These are phyloP conservation scores for Yarrowia galli DNA, from an alignment of 1,139 yeast species.

Conservation along the genomic window DNA sequence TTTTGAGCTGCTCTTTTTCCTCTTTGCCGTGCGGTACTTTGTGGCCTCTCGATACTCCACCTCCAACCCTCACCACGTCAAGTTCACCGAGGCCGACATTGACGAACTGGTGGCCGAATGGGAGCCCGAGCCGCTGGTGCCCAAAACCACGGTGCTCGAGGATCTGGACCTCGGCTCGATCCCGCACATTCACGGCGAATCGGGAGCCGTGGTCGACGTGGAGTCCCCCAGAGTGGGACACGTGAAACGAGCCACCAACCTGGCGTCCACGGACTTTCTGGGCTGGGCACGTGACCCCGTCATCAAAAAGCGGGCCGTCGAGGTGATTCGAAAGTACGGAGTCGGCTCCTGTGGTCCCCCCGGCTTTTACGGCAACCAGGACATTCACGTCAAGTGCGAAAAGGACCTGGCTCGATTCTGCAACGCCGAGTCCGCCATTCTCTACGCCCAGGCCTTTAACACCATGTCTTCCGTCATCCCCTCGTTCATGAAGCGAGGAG, in stretches of 20 bases:
- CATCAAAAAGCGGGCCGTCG: constrained; percentile 64
- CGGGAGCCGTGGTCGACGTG: constrained; percentile 58
- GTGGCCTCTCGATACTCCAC: constrained; percentile 81
- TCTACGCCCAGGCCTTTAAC: constrained; percentile 92
- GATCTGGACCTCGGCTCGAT: constrained; percentile 66
- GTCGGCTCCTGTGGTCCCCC: constrained; percentile 99
- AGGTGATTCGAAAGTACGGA: constrained; percentile 73
- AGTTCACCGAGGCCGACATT: constrained; percentile 69
- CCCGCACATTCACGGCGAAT: constrained; percentile 69
- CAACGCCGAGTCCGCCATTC: constrained; percentile 77
- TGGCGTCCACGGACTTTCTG: constrained; percentile 55
- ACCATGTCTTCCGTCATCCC: constrained; percentile 97
- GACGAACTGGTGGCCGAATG: constrained; percentile 89
- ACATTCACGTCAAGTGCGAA: constrained; percentile 83
- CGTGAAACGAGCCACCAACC: constrained; percentile 47
- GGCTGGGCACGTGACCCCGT: constrained; percentile 65
- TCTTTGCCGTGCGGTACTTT: constrained; percentile 89
- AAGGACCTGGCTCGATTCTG: constrained; percentile 75
- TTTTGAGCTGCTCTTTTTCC: constrained; percentile 74
- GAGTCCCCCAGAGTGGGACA: constrained; percentile 47
- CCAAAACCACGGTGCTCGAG: constrained; percentile 60
- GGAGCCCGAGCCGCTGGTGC: constrained; percentile 85
- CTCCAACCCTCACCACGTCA: constrained; percentile 74
- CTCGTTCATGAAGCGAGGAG: constrained; percentile 94
- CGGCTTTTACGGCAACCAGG: constrained; percentile 95